phyloP scores from a whole-genome alignment of 202 grass and related monocot species.

The Carex arenaria region DNA sequence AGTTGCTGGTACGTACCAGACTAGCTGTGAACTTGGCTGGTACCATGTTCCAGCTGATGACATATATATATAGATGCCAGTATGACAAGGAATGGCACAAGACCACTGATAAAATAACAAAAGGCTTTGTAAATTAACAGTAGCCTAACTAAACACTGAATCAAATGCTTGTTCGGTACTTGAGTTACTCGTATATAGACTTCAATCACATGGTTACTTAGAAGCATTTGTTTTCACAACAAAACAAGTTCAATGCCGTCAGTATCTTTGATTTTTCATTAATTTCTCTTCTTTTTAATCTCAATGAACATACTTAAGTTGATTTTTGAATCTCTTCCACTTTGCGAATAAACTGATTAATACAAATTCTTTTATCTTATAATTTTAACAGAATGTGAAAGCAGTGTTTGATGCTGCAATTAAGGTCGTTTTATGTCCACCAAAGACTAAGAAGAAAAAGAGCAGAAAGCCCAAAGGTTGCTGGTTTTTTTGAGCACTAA shows the following conservation, averaged over 20 bases:
- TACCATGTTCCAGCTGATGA: not conserved
- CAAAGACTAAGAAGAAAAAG: conserved; percentile 67
- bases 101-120: not conserved
- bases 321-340: not conserved
- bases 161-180: not conserved
- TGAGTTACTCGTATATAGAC: not conserved
- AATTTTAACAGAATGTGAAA: conserved; percentile 60
- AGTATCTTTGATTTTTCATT: not conserved
- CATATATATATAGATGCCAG: not conserved
- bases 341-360: not conserved
- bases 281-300: not conserved
- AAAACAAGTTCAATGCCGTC: not conserved
- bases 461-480: conserved; percentile 51
- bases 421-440: conserved; percentile 56
- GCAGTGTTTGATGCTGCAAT: conserved; percentile 79
- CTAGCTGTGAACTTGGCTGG: not conserved
- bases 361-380: not conserved
- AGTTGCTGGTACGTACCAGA: not conserved
- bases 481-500: conserved; percentile 54
- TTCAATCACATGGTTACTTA: not conserved
- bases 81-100: not conserved
- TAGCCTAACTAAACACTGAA: not conserved
- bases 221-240: not conserved
- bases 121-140: not conserved
- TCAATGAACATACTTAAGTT: not conserved